Base-by-base conservation (phyloP, 192 early-diverging fungal genomes). In the Rhizophagus clarus region DNA sequence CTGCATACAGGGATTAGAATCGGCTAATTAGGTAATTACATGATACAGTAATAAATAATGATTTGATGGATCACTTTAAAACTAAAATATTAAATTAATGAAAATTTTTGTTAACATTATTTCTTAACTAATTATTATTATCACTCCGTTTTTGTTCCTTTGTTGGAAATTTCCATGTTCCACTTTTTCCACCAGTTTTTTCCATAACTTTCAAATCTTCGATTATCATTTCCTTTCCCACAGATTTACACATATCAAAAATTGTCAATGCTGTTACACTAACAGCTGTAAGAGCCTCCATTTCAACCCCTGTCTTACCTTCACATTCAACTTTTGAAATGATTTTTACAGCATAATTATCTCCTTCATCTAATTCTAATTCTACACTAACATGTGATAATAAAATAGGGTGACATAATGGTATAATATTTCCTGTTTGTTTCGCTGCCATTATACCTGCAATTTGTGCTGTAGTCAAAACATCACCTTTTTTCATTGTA, bases 161-260 rank as follows among this genome's bases (percentile, higher is more conserved):
- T 49, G 47, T 49, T 49, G 49, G 49, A 56, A 56, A 56, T 17
- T 28, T 72, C 81, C 87, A 92, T 9, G 66, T 34, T 0, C 94
- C 96, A 76, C 92, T 93, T 79, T 94, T 94, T 9, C 97, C 97
- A 7, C 97, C 97, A 1, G 91, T 85, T 83, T 98, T 98, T 69
- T 89, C 83, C 26, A 93, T 83, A 0, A 98, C 91, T 4, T 91
- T 82, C 45, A 97, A 87, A 51, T 90, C 87, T 32, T 88, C 85
- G 80, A 98, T 96, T 29, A 83, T 81, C 88, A 97, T 97, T n/a
- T 83, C 86, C 76, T 95, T 95, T 47, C 92, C 89, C 10, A 93
- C 94, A 1, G 96, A 95, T 80, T 98, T 98, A 83, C 94, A 97
- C 97, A 98, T 98, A 81, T 98, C 97, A 88, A 92, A 97, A 1